These are phyloP conservation scores for Erodium trifolium DNA, from an alignment of 441 rosid genomes.

Conservation along the genomic window DNA sequence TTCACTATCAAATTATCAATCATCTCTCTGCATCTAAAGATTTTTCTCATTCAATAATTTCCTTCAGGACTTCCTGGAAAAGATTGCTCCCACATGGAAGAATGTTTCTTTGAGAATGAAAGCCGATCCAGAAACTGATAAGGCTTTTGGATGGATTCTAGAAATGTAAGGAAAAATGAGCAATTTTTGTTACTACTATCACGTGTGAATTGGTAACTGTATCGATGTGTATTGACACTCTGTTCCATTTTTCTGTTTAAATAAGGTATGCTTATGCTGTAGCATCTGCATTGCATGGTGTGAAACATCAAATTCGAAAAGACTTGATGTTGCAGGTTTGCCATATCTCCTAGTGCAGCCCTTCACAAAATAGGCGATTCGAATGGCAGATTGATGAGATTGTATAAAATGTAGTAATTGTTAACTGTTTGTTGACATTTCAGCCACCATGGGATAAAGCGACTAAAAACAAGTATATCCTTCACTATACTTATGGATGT, in stretches of 20 bases:
- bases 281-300: slow-evolving; percentile 64
- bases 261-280: slow-evolving; percentile 65
- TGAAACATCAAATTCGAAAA: slow-evolving; percentile 47
- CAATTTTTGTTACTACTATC: slow-evolving; percentile 8
- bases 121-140: slow-evolving; percentile 58
- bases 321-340: slow-evolving; percentile 70
- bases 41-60: slow-evolving; percentile 8
- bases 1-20: no score
- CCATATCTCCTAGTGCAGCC: slow-evolving; percentile 7
- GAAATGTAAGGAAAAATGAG: slow-evolving; percentile 46
- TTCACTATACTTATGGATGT: slow-evolving; percentile 68
- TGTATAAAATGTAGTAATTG: not conserved
- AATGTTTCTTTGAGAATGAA: slow-evolving; percentile 61
- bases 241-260: slow-evolving; percentile 15
- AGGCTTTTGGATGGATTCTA: slow-evolving; percentile 64
- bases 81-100: slow-evolving; percentile 77
- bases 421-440: slow-evolving; percentile 18
- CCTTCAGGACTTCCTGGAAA: slow-evolving; percentile 46
- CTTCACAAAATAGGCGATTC: not conserved
- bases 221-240: slow-evolving; percentile 16
- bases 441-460: slow-evolving; percentile 69
- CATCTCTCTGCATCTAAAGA: no score
- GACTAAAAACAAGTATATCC: slow-evolving; percentile 41
- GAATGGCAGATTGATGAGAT: not conserved
- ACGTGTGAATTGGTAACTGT: not conserved